Evolutionary conservation across 1,139 yeast species (phyloP).

Genomic region (Yamadazyma diospyri): DNA sequence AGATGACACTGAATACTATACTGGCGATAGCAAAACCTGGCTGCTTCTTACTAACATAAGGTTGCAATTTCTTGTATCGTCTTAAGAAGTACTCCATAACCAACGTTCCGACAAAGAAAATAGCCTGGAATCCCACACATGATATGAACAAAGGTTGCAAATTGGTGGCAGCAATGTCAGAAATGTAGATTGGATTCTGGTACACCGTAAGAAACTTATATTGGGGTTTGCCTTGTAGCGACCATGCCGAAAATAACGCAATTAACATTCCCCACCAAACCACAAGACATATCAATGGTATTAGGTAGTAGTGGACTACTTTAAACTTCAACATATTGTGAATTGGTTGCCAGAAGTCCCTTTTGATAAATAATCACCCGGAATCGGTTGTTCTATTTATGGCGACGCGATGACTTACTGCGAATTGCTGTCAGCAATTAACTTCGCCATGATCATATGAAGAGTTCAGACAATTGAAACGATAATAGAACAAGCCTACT

Average conservation of each 20-base stretch:
- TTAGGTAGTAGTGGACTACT: constrained; percentile 31
- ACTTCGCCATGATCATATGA: constrained; percentile 2
- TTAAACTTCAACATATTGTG: constrained; percentile 16
- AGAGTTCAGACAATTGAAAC: not conserved
- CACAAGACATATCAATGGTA: constrained; percentile 27
- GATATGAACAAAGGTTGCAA: constrained; percentile 79
- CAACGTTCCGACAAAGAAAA: constrained; percentile 67
- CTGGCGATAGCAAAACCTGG: constrained; percentile 48
- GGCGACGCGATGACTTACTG: constrained; percentile 1
- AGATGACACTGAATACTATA: constrained; percentile 54
- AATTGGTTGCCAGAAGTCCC: not conserved
- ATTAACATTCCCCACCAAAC: constrained; percentile 44
- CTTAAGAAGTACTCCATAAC: constrained; percentile 57
- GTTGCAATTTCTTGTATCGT: constrained; percentile 50
- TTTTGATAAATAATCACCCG: too few relatives aligned
- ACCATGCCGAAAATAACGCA: constrained; percentile 52
- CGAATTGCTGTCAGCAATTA: constrained; percentile 1
- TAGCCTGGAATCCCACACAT: constrained; percentile 77
- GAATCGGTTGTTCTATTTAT: constrained; percentile 4
- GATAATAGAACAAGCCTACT: too few relatives aligned
- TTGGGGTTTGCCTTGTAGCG: constrained; percentile 72
- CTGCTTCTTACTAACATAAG: constrained; percentile 47
- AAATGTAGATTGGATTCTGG: constrained; percentile 66
- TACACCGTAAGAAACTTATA: constrained; percentile 51
- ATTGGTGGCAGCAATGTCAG: constrained; percentile 83